These are phyloP conservation scores for Nemania sp. DNA, from an alignment of 2,329 filamentous ascomycete genomes.

Conservation along the genomic window DNA sequence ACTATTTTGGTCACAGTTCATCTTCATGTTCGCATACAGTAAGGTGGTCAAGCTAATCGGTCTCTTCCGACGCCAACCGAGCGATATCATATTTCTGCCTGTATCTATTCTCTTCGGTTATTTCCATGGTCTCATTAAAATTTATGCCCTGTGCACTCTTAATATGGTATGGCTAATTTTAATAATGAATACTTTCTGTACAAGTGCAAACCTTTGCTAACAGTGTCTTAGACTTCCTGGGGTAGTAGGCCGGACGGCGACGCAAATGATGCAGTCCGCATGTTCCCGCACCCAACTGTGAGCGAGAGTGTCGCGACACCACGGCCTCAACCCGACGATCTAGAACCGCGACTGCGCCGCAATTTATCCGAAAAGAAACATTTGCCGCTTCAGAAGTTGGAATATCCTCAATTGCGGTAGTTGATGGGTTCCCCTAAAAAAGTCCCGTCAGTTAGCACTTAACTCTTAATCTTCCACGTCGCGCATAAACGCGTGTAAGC, in stretches of 20 bases:
- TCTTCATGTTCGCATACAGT: conserved; percentile 79
- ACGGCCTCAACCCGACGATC: conserved; percentile 37
- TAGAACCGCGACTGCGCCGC: too few species aligned
- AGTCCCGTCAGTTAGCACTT: background rate
- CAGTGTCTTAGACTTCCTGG: conserved; percentile 78
- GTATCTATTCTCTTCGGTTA: conserved; percentile 91
- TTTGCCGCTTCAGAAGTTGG: conserved; percentile 27
- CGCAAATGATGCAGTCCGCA: conserved; percentile 74
- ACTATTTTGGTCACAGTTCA: conserved; percentile 63
- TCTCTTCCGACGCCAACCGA: conserved; percentile 81
- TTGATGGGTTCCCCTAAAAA: conserved; percentile 26
- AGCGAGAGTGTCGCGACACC: conserved; percentile 44
- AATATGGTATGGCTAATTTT: conserved; percentile 65
- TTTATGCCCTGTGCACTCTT: conserved; percentile 82
- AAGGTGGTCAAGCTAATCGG: conserved; percentile 91
- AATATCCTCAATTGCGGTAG: conserved; percentile 26
- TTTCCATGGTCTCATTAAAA: conserved; percentile 89
- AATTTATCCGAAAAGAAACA: too few species aligned
- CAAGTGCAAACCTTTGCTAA: conserved; percentile 25
- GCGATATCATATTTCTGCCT: conserved; percentile 77
- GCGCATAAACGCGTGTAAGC: conserved; percentile 3
- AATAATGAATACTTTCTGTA: background rate
- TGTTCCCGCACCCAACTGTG: conserved; percentile 53
- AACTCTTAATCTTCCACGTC: conserved; percentile 6
- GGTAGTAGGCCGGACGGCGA: conserved; percentile 92